phyloP scores from a whole-genome alignment of 192 early-diverging fungal species.

The Coemansia sp. region DNA sequence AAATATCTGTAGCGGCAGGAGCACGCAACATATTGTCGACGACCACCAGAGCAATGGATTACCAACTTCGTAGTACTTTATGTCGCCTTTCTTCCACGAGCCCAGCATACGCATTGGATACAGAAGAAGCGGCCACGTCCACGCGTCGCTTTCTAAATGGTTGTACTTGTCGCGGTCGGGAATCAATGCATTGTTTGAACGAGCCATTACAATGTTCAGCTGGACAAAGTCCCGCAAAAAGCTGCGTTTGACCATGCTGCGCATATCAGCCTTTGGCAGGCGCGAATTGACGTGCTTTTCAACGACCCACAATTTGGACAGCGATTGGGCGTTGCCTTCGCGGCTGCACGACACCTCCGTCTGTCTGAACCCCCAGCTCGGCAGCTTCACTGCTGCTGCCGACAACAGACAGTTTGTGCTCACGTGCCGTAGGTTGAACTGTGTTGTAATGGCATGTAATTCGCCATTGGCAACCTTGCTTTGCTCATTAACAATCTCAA shows the following conservation, averaged over 20 bases:
- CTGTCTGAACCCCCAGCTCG: slow-evolving; percentile 83
- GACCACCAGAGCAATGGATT: slow-evolving; percentile 87
- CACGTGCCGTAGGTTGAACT: slow-evolving; percentile 69
- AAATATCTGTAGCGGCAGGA: slow-evolving; percentile 18
- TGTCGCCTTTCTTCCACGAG: slow-evolving; percentile 65
- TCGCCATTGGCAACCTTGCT: slow-evolving; percentile 45
- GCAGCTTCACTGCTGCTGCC: slow-evolving; percentile 65
- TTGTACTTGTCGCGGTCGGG: slow-evolving; percentile 51
- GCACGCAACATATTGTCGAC: slow-evolving; percentile 35
- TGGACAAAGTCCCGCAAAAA: slow-evolving; percentile 29
- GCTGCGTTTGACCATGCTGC: slow-evolving; percentile 6
- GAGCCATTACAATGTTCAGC: slow-evolving; percentile 39
- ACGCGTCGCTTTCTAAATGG: slow-evolving; percentile 59
- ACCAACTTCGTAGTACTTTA: slow-evolving; percentile 87
- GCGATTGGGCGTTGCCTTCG: slow-evolving; percentile 50
- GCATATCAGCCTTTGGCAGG: slow-evolving; percentile 23
- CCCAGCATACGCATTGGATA: slow-evolving; percentile 85
- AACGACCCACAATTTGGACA: slow-evolving; percentile 45
- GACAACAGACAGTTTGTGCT: slow-evolving; percentile 74
- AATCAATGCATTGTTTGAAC: slow-evolving; percentile 44
- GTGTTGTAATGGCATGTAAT: slow-evolving; percentile 55
- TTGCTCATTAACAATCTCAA: slow-evolving; percentile 52
- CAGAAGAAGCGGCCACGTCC: slow-evolving; percentile 81
- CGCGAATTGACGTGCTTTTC: slow-evolving; percentile 19
- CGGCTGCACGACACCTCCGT: slow-evolving; percentile 93